Evolutionary conservation across 2,329 filamentous ascomycete genomes (phyloP).

Genomic region (Alternaria sp.): DNA sequence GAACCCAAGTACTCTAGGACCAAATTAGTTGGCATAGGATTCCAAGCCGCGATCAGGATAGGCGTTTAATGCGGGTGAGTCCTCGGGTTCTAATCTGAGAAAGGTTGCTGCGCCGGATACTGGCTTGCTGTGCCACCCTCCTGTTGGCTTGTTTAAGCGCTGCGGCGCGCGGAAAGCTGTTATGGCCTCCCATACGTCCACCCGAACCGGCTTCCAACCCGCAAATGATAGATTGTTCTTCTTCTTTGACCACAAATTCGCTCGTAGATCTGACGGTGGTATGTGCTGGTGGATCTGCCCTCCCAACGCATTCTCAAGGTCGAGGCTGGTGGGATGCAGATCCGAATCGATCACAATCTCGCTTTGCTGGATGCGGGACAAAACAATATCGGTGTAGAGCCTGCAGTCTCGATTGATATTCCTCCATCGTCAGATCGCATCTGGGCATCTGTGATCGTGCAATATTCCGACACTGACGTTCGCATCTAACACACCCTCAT

Average conservation of each 20-base stretch:
- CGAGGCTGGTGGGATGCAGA: neutral
- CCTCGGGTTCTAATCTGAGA: neutral
- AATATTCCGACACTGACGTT: conserved; percentile 12
- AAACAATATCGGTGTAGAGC: neutral
- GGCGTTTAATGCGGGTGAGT: neutral
- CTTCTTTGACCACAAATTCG: neutral
- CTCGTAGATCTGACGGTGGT: neutral
- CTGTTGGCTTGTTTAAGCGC: conserved; percentile 17
- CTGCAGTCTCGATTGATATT: neutral
- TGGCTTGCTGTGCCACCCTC: conserved; percentile 3
- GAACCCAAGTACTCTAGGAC: neutral
- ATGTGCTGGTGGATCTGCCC: neutral
- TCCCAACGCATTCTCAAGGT: neutral
- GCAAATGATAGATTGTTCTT: neutral
- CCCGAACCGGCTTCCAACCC: neutral
- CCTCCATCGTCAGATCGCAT: conserved; percentile 2
- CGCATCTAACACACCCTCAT: neutral
- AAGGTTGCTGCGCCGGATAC: neutral
- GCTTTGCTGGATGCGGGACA: neutral
- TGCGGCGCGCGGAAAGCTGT: conserved; percentile 10
- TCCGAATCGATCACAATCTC: neutral
- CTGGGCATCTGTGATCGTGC: neutral
- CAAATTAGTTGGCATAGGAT: neutral
- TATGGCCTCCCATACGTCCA: neutral
- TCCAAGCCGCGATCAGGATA: neutral